Conservation (phyloP, 1,284 basidiomycete species). For the Trichosporon sp. region DNA sequence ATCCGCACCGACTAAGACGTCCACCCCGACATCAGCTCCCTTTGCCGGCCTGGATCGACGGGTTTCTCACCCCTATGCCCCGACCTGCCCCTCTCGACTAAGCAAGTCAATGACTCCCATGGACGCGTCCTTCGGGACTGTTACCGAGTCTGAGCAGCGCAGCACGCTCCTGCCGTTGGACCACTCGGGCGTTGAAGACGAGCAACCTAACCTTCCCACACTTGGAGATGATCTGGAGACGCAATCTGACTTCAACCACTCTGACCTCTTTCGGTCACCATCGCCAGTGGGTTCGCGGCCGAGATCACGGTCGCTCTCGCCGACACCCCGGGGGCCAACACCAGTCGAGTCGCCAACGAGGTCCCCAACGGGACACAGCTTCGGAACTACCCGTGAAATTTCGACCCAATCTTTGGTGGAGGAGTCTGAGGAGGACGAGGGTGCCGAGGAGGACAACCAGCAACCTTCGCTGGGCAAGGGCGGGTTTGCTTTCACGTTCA, state of each 20-base stretch:
- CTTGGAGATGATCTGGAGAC: not conserved
- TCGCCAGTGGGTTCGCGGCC: not conserved
- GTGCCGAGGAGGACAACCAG: slow-evolving; percentile 4
- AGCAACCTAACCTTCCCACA: not conserved
- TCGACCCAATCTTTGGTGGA: not conserved
- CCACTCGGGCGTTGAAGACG: not conserved
- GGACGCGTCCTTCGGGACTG: slow-evolving; percentile 36
- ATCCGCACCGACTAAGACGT: not conserved
- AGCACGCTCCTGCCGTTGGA: not conserved
- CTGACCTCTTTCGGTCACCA: not conserved
- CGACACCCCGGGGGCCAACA: not conserved
- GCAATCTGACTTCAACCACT: not conserved
- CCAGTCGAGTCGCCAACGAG: not conserved
- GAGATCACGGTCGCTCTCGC: not conserved
- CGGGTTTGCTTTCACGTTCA: slow-evolving; percentile 69
- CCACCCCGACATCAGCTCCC: slow-evolving; percentile 13
- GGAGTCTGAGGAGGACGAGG: not conserved
- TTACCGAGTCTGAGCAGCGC: slow-evolving; percentile 22
- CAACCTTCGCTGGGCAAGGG: slow-evolving; percentile 20
- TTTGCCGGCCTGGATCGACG: slow-evolving; percentile 28
- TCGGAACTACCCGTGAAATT: slow-evolving; percentile 7
- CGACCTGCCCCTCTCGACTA: slow-evolving; percentile 50
- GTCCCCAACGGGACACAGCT: not conserved
- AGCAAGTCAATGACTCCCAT: slow-evolving; percentile 55
- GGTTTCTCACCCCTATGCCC: slow-evolving; percentile 52